Base-by-base conservation (phyloP, 345 rosid species). In the Hibiscus mutabilis region DNA sequence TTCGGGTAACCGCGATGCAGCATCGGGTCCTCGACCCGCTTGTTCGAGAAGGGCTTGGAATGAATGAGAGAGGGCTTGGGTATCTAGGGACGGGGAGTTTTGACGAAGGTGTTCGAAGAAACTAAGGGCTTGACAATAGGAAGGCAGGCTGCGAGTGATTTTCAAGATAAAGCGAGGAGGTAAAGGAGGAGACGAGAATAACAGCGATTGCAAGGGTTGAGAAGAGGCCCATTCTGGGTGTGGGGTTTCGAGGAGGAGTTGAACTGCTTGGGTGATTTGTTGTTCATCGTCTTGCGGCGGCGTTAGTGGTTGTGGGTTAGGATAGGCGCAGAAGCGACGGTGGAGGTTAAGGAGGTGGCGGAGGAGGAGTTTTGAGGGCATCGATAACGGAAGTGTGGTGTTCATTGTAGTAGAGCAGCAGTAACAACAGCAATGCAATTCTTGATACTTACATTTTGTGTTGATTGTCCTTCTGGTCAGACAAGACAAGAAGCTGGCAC, bases 21-120 rank as follows among this genome's bases (percentile, higher is more conserved):
- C 75, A 40, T 82, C 75, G 6, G 69, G 73, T 70, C 90, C 89
- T 10, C 80, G 76, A 63, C 79, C 66, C 10, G 96, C 89, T 44
- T 86, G 77, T 71, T 87, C 90, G 7, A 87, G 60, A 56, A 86
- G 72, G 44, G 92, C 88, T 60, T 87, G 89, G 56, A 87, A 86
- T 1, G 84, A 15, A 5, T 70, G 72, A 4, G 96, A 84, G 71
- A 88, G 85, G 13, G n/a, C 72, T 2, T 24, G 69, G n/a, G 76
- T 65, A 71, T 74, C 70, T 60, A 44, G 74, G 22, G 75, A 79
- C n/a, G 71, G 64, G 64, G 88, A 74, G 40, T 83, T 73, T 70
- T 75, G 18, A 29, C 67, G 78, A 49, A 91, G 70, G 80, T 72
- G 89, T 0, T 76, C 53, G 65, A 89, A 86, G 81, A 94, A 94